Evolutionary conservation across 352 stramenopile genomes (phyloP).

Genomic region (Phytophthora constricta): DNA sequence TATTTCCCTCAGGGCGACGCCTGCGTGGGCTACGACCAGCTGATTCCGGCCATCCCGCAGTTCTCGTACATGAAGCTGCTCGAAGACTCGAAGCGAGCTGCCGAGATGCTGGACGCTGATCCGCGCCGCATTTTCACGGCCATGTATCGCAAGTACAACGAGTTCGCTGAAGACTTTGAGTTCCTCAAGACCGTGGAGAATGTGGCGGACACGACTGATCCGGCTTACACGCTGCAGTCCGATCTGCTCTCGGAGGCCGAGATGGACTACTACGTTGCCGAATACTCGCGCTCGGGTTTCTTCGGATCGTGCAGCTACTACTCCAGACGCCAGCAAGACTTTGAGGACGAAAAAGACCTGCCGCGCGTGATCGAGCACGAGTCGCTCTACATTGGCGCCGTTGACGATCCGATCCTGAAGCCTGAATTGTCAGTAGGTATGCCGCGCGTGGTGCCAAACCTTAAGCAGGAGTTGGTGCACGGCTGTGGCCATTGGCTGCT

Average conservation of each 20-base stretch:
- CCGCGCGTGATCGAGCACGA: conserved; percentile 45
- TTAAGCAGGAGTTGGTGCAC: conserved; percentile 54
- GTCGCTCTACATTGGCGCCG: conserved; percentile 65
- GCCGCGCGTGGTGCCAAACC: conserved; percentile 51
- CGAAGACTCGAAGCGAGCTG: conserved; percentile 40
- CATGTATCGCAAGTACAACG: conserved; percentile 51
- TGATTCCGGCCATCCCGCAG: conserved; percentile 49
- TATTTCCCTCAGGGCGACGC: conserved; percentile 51
- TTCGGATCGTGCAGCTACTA: conserved; percentile 63
- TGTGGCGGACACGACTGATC: conserved; percentile 36
- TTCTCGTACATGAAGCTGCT: conserved; percentile 77
- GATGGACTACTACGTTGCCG: conserved; percentile 55
- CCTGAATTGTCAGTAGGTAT: conserved; percentile 60
- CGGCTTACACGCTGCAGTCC: conserved; percentile 46
- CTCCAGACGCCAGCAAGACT: conserved; percentile 55
- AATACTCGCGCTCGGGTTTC: conserved; percentile 61
- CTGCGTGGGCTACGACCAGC: conserved; percentile 49
- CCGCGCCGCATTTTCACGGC: conserved; percentile 56
- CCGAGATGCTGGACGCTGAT: conserved; percentile 44
- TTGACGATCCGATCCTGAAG: conserved; percentile 59
- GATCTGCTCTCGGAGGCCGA: conserved; percentile 54
- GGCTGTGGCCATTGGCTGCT: conserved; percentile 65
- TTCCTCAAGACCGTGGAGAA: conserved; percentile 40
- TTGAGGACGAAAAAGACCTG: conserved; percentile 52
- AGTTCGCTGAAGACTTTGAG: conserved; percentile 39